Base-by-base conservation (phyloP, 2,329 filamentous ascomycete species). In the Exophiala alcalophila region DNA sequence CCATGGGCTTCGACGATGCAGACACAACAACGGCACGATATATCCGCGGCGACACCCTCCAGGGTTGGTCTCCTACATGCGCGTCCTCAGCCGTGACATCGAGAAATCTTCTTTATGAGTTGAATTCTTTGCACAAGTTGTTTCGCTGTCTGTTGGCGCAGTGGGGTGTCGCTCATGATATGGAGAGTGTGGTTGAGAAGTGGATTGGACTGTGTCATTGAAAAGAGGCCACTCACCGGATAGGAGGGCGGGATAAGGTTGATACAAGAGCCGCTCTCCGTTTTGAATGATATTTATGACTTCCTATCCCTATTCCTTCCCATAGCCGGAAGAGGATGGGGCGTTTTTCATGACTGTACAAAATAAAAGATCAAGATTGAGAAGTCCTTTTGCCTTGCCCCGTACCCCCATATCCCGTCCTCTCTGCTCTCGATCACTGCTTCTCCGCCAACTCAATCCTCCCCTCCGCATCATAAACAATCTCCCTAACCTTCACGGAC, bases 401-500 rank as follows among this genome's bases (percentile, higher is more conserved):
- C 9, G 7, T 18, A n/a, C 24, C 9, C 21, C 8, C 25, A 19
- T 12, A n/a, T 10, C 24, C 34, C 24, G 4, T 5, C 1, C 2
- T 5, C 3, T 11, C 11, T 24, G 16, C 3, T 27, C 23, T 12
- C 24, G 16, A 16, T 44, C 26, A 51, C 34, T 52, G 49, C 34
- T 44, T 52, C 44, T 52, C 40, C 2, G 46, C 45, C 40, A 52
- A 31, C 0, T 8, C 24, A 24, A 52, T 48, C 32, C 37, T 46
- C 4, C 49, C 49, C 7, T 48, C 24, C 2, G 40, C 30, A 31
- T 52, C 49, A 34, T 52, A 52, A 4, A 52, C 40, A 47, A 89
- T 80, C 72, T 89, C 84, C 66, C 77, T 76, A 46, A 83, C 78
- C 73, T 88, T 87, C 26, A 88, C 84, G 52, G 76, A 81, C 47